These are phyloP conservation scores for Penicillium glabrum DNA, from an alignment of 2,329 filamentous ascomycete genomes.

Conservation along the genomic window DNA sequence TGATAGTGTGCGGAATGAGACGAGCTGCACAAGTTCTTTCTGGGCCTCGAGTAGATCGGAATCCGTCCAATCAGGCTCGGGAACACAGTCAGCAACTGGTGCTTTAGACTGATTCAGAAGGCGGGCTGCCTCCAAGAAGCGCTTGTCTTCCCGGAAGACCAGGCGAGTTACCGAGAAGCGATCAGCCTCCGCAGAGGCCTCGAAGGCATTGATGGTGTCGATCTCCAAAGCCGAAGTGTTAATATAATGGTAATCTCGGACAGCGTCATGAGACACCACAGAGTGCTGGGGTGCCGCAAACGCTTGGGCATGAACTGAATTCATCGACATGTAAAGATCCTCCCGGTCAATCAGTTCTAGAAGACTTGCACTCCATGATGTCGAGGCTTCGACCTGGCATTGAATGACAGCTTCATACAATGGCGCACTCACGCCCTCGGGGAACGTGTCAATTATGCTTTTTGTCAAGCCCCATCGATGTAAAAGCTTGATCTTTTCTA, in stretches of 20 bases:
- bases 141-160: conserved; percentile 87
- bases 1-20: conserved; percentile 84
- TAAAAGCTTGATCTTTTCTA: conserved; percentile 72
- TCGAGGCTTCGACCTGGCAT: conserved; percentile 79
- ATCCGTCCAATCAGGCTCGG: conserved; percentile 77
- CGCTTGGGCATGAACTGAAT: conserved; percentile 44
- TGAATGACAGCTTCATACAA: conserved; percentile 81
- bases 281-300: conserved; percentile 34
- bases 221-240: conserved; percentile 56
- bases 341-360: conserved; percentile 76
- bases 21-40: conserved; percentile 81
- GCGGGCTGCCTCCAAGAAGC: conserved; percentile 79
- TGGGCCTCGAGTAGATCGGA: conserved; percentile 87
- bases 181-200: conserved; percentile 80
- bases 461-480: conserved; percentile 63
- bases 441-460: conserved; percentile 74
- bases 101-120: conserved; percentile 83
- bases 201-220: conserved; percentile 58
- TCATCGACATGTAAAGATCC: conserved; percentile 71
- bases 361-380: conserved; percentile 69
- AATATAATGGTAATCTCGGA: conserved; percentile 75
- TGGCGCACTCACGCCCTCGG: conserved; percentile 77
- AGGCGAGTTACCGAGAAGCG: conserved; percentile 78
- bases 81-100: conserved; percentile 73
- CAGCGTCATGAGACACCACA: conserved; percentile 63